Evolutionary conservation across 1,284 basidiomycete genomes (phyloP).

Genomic region (Macrocystidia cucumis): DNA sequence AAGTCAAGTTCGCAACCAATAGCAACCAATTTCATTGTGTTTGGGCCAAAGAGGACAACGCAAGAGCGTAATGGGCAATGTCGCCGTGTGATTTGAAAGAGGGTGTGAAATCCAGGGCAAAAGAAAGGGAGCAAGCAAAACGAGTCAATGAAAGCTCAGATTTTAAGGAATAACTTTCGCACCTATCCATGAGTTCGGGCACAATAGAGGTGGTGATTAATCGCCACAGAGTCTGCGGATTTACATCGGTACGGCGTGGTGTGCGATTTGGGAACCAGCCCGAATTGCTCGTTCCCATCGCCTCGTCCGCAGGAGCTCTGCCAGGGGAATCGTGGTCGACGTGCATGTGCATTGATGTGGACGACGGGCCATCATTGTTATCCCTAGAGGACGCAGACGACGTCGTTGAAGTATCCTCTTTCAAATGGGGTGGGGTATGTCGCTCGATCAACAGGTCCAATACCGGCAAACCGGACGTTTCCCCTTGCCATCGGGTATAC

Average conservation of each 20-base stretch:
- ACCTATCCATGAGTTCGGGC: constrained; percentile 89
- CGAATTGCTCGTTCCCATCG: constrained; percentile 21
- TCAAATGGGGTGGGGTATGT: constrained; percentile 22
- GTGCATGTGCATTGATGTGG: no score
- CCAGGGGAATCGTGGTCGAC: no score
- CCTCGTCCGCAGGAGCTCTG: constrained; percentile 7
- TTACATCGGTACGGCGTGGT: constrained; percentile 64
- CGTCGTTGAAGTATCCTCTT: constrained; percentile 8
- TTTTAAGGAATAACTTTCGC: no score
- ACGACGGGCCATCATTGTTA: no score
- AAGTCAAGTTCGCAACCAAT: constrained; percentile 2
- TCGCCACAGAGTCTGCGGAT: constrained; percentile 72
- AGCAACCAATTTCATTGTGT: no score
- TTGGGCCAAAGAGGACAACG: no score
- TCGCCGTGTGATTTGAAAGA: no score
- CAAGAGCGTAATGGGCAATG: no score
- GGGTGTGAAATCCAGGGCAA: no score
- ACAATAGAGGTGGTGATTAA: constrained; percentile 69
- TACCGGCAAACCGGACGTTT: constrained; percentile 83
- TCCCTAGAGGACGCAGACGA: no score
- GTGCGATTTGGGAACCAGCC: constrained; percentile 78
- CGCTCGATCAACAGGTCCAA: constrained; percentile 73
- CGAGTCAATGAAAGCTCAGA: no score
- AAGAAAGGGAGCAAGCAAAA: no score
- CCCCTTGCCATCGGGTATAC: constrained; percentile 81